These are phyloP conservation scores for Penicillium riverlandense DNA, from an alignment of 495 filamentous ascomycete species.

Conservation along the genomic window DNA sequence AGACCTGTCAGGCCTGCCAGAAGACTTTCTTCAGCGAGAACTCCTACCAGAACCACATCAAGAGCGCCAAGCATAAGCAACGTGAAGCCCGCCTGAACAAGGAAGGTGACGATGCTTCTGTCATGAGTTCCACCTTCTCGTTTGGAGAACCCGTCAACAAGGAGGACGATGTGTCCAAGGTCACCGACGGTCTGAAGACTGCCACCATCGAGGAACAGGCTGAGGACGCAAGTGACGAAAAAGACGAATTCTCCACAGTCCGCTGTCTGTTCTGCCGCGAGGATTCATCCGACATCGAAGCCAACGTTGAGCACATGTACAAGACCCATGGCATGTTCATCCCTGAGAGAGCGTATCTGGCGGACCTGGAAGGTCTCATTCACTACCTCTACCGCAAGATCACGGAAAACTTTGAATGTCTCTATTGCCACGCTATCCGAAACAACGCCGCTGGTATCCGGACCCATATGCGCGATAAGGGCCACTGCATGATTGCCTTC, in stretches of 20 bases:
- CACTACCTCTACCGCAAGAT: slow-evolving; percentile 70
- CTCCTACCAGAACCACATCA: slow-evolving; percentile 86
- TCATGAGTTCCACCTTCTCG: slow-evolving; percentile 87
- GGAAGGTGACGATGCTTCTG: slow-evolving; percentile 57
- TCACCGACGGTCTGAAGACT: slow-evolving; percentile 71
- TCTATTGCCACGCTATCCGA: slow-evolving; percentile 76
- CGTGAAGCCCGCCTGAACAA: slow-evolving; percentile 46
- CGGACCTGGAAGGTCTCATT: slow-evolving; percentile 74
- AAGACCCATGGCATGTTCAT: slow-evolving; percentile 94
- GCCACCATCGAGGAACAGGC: slow-evolving; percentile 50
- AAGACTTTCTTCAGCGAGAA: slow-evolving; percentile 95
- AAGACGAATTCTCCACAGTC: slow-evolving; percentile 40
- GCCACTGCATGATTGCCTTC: slow-evolving; percentile 95
- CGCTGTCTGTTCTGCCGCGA: slow-evolving; percentile 89
- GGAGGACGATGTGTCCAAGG: slow-evolving; percentile 68
- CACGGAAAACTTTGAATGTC: slow-evolving; percentile 66
- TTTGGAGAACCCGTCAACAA: slow-evolving; percentile 70
- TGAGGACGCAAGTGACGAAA: slow-evolving; percentile 20
- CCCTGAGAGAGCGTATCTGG: slow-evolving; percentile 75
- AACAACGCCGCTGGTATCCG: slow-evolving; percentile 68
- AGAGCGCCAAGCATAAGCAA: slow-evolving; percentile 82
- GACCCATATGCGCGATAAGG: slow-evolving; percentile 94
- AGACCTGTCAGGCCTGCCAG: slow-evolving; percentile 70
- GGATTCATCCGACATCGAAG: slow-evolving; percentile 58
- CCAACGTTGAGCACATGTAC: slow-evolving; percentile 84